Percentiles rank a stretch among this genome's conserved stretches.
Evolutionary conservation across 179 eudicot species (phyloP).

Genomic region (Spinacia oleracea): DNA sequence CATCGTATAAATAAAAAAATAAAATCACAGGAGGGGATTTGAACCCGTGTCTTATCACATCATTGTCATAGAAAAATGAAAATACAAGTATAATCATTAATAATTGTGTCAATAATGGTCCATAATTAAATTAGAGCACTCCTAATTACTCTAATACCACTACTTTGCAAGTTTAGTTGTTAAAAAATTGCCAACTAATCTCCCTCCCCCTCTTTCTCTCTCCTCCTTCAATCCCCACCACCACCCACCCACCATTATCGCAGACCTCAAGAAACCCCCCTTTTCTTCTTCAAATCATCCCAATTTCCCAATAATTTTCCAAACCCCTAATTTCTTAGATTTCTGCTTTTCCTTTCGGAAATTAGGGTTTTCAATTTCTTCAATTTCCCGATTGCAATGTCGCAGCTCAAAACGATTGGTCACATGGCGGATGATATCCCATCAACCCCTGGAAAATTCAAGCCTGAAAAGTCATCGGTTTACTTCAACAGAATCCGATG

Average conservation of each 20-base stretch:
- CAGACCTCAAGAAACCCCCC: background rate
- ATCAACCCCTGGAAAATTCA: constrained; percentile 72
- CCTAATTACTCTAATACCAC: background rate
- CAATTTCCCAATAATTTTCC: background rate
- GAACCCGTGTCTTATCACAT: too few species aligned
- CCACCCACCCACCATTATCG: background rate
- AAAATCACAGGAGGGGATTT: too few species aligned
- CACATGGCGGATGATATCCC: constrained; percentile 34
- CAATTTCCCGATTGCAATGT: constrained; percentile 4
- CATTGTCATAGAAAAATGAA: too few species aligned
- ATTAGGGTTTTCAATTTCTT: background rate
- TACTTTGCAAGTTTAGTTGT: background rate
- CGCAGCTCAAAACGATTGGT: constrained; percentile 20
- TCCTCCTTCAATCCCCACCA: background rate
- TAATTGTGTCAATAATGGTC: too few species aligned
- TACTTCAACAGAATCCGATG: constrained; percentile 44
- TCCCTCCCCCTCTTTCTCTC: background rate
- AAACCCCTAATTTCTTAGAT: background rate
- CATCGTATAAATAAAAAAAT: too few species aligned
- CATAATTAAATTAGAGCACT: too few species aligned
- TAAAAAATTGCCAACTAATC: constrained; percentile 15
- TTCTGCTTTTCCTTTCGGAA: background rate
- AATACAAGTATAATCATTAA: too few species aligned
- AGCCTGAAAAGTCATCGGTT: constrained; percentile 55
- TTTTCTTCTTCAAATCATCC: background rate